Base-by-base conservation (phyloP, 345 rosid genomes). In the Laguncularia racemosa region DNA sequence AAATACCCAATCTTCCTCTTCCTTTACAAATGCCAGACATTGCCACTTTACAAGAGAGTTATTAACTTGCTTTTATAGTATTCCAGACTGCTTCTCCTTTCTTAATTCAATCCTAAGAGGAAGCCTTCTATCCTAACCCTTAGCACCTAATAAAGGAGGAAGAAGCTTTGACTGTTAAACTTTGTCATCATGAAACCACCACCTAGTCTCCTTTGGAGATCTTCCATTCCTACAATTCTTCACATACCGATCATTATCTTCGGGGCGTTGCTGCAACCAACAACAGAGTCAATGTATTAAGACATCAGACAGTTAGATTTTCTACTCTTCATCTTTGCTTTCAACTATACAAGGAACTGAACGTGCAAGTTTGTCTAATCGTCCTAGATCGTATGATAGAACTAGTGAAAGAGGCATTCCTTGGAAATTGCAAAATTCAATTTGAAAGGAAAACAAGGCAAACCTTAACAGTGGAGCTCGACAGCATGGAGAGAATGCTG, bases 171-270 rank as follows among this genome's bases (percentile, higher is more conserved):
- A 16, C 58, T 16, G 47, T 67, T 81, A 93, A 45, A 89, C 97
- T 73, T 91, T 91, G 62, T 91, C 95, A 46, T 89, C 99, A 59
- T 93, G 97, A 78, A 93, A 93, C 97, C 96, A 93, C 99, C 99
- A 93, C 79, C 99, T 84, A n/a, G 99, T 93, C 89, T 89, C 97
- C 81, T 93, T 93, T 0, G 97, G 99, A 61, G 97, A 89, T 63
- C 91, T 77, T 5, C 99, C 99, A 26, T 89, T 93, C 72, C 88
- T 84, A 68, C 99, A 93, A 65, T 93, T 87, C 90, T 71, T 87
- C 66, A 89, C 96, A 59, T 89, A 93, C n/a, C 97, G 97, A 50
- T 89, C 97, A 10, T 89, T 93, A 77, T 89, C 97, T 66, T 83
- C 84, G 15, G 97, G 97, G 23, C 96, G 89, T 93, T 89, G 86